These are phyloP conservation scores for Gastrodia elata DNA, from an alignment of 106 monocot genomes.

Conservation along the genomic window DNA sequence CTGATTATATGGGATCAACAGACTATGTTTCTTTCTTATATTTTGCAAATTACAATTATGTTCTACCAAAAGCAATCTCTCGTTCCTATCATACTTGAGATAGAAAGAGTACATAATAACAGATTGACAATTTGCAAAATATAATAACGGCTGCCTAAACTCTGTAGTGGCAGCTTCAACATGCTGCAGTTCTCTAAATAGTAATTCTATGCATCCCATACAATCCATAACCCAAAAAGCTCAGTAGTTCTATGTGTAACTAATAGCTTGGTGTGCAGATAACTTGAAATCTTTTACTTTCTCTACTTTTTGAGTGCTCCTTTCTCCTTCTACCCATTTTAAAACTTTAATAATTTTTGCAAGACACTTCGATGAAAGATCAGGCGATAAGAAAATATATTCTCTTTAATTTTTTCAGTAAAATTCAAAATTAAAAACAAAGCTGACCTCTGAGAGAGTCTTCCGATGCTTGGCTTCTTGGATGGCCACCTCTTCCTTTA, in stretches of 20 bases:
- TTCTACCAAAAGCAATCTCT: not conserved
- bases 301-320: no score
- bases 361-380: not conserved
- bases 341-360: no score
- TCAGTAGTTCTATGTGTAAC: no score
- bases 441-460: conserved; percentile 77
- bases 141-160: not conserved
- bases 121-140: not conserved
- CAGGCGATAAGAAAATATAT: not conserved
- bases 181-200: not conserved
- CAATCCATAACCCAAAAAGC: no score
- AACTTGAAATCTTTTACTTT: no score
- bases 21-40: not conserved
- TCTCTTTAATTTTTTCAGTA: not conserved
- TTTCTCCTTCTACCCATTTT: no score
- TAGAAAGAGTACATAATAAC: not conserved
- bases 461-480: conserved; percentile 85
- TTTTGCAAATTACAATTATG: not conserved
- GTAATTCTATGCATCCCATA: no score
- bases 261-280: no score
- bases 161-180: not conserved
- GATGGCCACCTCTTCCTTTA: conserved; percentile 77
- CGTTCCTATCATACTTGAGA: not conserved
- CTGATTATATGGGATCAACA: not conserved
- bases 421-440: not conserved